Evolutionary conservation across 2,329 filamentous ascomycete species (phyloP).

Genomic region (Nectriaceae sp.): DNA sequence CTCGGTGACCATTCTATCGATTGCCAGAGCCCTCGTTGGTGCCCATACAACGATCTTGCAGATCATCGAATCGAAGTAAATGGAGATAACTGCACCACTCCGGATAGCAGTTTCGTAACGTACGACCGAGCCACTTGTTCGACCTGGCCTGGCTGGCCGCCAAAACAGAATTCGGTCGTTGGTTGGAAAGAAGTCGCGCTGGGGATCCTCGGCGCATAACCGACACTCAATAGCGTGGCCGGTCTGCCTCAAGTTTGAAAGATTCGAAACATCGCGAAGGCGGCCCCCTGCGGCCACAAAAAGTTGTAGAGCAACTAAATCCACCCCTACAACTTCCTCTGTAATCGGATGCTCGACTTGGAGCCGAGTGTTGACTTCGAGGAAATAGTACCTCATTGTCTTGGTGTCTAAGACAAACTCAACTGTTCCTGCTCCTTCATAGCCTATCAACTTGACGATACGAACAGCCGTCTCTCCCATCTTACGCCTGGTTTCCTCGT

Average conservation of each 20-base stretch:
- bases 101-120: constrained; percentile 45
- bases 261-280: constrained; percentile 1
- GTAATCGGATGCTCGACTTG: constrained; percentile 45
- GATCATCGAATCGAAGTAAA: constrained; percentile 49
- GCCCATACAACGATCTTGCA: constrained; percentile 49
- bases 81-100: constrained; percentile 39
- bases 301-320: constrained; percentile 14
- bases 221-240: constrained; percentile 47
- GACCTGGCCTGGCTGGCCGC: constrained; percentile 17
- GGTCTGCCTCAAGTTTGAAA: constrained; percentile 19
- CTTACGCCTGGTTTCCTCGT: constrained; percentile 25
- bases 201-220: constrained; percentile 45
- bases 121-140: constrained; percentile 23
- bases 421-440: constrained; percentile 41
- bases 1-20: constrained; percentile 36
- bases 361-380: constrained; percentile 47
- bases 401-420: constrained; percentile 40
- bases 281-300: constrained; percentile 8
- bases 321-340: constrained; percentile 11
- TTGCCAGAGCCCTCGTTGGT: constrained; percentile 35
- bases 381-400: constrained; percentile 40
- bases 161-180: constrained; percentile 38
- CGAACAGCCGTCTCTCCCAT: constrained; percentile 34
- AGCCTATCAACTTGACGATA: constrained; percentile 33
- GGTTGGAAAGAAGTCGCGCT: constrained; percentile 38